phyloP scores from a whole-genome alignment of 208 protist species.

The Acanthamoeba lenticulata region DNA sequence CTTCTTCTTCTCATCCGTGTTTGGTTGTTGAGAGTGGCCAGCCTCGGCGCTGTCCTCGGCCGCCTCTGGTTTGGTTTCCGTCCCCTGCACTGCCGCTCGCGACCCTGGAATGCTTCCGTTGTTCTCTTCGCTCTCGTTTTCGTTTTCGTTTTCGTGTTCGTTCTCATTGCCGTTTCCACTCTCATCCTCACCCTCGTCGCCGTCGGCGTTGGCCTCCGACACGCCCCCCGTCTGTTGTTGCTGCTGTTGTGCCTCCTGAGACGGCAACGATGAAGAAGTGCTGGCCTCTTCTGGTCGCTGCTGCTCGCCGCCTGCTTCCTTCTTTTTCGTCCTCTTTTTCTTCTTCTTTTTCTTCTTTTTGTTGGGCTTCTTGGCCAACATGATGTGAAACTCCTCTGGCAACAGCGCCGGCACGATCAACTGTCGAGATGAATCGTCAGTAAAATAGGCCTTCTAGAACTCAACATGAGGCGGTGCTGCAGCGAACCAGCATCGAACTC shows the following conservation, averaged over 20 bases:
- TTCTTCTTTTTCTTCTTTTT: constrained; percentile 64
- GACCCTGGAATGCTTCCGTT: too few relatives aligned
- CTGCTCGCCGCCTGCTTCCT: neutral
- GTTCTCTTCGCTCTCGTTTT: neutral
- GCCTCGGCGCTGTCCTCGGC: neutral
- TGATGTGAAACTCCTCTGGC: constrained; percentile 58
- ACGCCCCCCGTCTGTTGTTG: neutral
- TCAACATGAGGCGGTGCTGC: neutral
- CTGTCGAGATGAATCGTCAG: neutral
- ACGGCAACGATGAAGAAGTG: too few relatives aligned
- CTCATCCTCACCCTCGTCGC: neutral
- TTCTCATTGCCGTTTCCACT: neutral
- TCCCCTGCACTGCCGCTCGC: neutral
- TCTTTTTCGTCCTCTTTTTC: constrained; percentile 41
- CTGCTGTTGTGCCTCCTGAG: neutral
- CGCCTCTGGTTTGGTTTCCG: neutral
- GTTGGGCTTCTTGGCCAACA: constrained; percentile 19
- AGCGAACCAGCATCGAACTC: constrained; percentile 49
- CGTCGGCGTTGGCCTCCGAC: neutral
- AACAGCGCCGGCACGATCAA: constrained; percentile 37
- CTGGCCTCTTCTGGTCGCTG: neutral
- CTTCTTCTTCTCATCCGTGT: neutral
- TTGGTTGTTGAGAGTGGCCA: neutral
- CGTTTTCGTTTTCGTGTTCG: neutral
- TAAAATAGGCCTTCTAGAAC: too few relatives aligned